Evolutionary conservation across 2,329 filamentous ascomycete species (phyloP), one percentile per base, ranked within the genome.

Genomic region (Aspergillus sp.): DNA sequence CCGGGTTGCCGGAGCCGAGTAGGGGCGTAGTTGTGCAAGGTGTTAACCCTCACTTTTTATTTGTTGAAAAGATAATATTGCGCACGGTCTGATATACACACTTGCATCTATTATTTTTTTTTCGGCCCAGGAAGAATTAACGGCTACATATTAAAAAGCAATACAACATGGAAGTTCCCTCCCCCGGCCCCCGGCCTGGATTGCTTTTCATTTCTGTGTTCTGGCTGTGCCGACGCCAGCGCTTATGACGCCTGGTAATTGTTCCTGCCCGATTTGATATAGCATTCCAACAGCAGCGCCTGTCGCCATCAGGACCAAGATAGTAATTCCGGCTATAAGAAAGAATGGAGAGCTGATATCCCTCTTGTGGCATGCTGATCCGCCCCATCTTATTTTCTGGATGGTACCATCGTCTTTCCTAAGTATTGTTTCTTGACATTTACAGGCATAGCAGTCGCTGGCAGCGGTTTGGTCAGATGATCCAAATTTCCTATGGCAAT

Each of bases 241-340:
- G n/a, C 92, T 92, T 75, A 99, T 93, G 9, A 99, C 94, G 68
- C 92, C 92, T 0, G 95, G 95, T 64, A 98, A 81, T 77, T 92
- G 90, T 80, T 96, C 88, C 74, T 90, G 86, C 36, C 94, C 95
- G 70, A 98, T 90, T 63, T 81, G 88, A 76, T 89, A 95, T 56
- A 99, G 76, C 82, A 96, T 80, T 6, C 88, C 87, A 67, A 98
- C 88, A 11, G 86, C 87, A 73, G 90, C 88, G 42, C 82, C 82
- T 29, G 96, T 78, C 42, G 90, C 77, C 51, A 85, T 84, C 1
- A 95, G 78, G 63, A 96, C 80, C 42, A 87, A 77, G 52, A 97
- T 78, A 4, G 85, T 88, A 67, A 95, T 90, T 7, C 88, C 87
- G 12, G 86, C 85, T 68, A 99, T 87, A 54, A 99, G 80, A 86